These are phyloP conservation scores for Astrocystis sublimbata DNA, from an alignment of 495 filamentous ascomycete genomes.

Conservation along the genomic window DNA sequence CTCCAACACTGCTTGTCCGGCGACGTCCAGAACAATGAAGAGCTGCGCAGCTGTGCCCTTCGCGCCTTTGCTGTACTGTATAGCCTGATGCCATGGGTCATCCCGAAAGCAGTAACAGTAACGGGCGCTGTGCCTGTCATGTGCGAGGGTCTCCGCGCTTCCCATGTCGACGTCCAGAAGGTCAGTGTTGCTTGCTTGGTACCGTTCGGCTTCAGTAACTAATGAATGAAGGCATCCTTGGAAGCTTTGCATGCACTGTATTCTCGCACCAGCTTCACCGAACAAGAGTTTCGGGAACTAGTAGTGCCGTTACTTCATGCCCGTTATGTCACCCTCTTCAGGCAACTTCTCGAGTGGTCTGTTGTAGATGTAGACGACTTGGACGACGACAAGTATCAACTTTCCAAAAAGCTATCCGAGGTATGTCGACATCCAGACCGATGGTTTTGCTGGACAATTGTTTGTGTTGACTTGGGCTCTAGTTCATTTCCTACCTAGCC, in stretches of 20 bases:
- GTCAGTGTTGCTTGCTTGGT: conserved; percentile 44
- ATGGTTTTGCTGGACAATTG: neutral
- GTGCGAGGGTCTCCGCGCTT: conserved; percentile 70
- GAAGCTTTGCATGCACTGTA: conserved; percentile 85
- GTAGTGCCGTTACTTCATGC: conserved; percentile 75
- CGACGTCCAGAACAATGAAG: conserved; percentile 60
- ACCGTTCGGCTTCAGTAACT: neutral
- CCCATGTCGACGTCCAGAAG: conserved; percentile 73
- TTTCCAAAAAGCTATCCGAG: conserved; percentile 93
- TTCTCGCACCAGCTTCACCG: conserved; percentile 67
- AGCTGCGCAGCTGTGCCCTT: conserved; percentile 65
- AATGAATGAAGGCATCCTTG: conserved; percentile 63
- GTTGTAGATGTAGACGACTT: conserved; percentile 74
- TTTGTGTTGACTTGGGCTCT: conserved; percentile 22
- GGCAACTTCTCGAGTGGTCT: conserved; percentile 79
- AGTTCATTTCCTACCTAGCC: conserved; percentile 84
- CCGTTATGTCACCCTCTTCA: conserved; percentile 69
- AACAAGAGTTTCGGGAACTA: conserved; percentile 76
- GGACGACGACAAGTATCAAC: conserved; percentile 86
- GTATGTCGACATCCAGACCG: conserved; percentile 49
- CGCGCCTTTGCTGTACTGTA: conserved; percentile 74
- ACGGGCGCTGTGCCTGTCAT: conserved; percentile 70
- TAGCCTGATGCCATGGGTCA: conserved; percentile 78
- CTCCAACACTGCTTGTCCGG: conserved; percentile 71
- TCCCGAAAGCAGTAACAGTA: conserved; percentile 73